These are phyloP conservation scores for Cryptococcus sp. DNA, from an alignment of 1,284 basidiomycete genomes.

Conservation along the genomic window DNA sequence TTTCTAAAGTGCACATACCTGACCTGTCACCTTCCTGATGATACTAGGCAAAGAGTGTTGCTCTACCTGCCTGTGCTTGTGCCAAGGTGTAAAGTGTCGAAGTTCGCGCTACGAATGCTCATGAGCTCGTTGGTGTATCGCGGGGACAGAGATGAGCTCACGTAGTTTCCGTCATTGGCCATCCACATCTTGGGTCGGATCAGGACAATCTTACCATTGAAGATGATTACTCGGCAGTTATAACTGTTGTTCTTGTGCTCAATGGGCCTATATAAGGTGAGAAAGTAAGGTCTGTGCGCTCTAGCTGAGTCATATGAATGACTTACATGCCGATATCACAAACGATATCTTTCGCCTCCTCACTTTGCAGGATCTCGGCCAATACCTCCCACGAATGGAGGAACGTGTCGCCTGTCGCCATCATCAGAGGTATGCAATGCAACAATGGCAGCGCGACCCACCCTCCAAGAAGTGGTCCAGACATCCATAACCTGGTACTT, in stretches of 20 bases:
- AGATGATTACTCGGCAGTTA: conserved; percentile 89
- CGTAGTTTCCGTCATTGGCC: conserved; percentile 96
- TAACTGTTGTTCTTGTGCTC: conserved; percentile 96
- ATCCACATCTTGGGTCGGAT: conserved; percentile 99
- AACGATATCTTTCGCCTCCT: conserved; percentile 73
- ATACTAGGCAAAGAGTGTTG: conserved; percentile 86
- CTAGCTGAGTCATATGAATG: background rate
- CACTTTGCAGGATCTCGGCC: conserved; percentile 77
- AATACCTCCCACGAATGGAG: conserved; percentile 97
- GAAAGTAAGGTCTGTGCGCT: background rate
- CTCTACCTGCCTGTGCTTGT: conserved; percentile 81
- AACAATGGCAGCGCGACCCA: conserved; percentile 15
- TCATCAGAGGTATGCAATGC: background rate
- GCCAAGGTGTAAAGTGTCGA: conserved; percentile 95
- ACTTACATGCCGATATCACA: conserved; percentile 93
- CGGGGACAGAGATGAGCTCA: conserved; percentile 18
- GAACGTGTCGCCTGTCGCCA: conserved; percentile 74
- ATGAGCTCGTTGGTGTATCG: background rate
- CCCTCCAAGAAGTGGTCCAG: conserved; percentile 73
- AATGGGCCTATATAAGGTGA: conserved; percentile 68
- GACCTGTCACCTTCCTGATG: conserved; percentile 82
- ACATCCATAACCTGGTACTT: conserved; percentile 95
- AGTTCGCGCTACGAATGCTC: conserved; percentile 66
- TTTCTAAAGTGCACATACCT: conserved; percentile 58
- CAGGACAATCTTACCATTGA: conserved; percentile 81